phyloP scores from a whole-genome alignment of 1,284 basidiomycete species.

The Vanrija sp. region DNA sequence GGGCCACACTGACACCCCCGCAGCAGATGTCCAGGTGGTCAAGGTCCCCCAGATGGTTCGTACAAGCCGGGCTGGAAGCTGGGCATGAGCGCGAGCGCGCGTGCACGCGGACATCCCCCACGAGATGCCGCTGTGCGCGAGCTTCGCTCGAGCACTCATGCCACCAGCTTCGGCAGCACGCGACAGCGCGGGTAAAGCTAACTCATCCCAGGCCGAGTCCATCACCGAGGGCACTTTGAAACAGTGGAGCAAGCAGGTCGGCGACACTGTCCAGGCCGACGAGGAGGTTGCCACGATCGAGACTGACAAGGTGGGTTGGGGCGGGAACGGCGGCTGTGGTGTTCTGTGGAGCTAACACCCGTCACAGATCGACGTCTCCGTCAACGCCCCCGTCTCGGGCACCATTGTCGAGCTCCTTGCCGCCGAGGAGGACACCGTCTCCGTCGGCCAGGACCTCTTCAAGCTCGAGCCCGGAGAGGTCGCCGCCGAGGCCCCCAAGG shows the following conservation, averaged over 20 bases:
- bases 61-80: neutral
- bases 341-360: conserved; percentile 3
- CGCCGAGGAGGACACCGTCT: conserved; percentile 88
- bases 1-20: conserved; percentile 45
- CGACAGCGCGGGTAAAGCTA: neutral
- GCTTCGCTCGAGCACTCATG: too few species aligned
- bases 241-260: conserved; percentile 90
- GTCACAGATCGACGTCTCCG: conserved; percentile 97
- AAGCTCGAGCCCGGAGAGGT: conserved; percentile 80
- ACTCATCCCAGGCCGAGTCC: conserved; percentile 68
- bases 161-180: too few species aligned
- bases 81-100: neutral
- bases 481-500: conserved; percentile 27
- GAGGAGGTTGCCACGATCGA: conserved; percentile 98
- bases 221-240: conserved; percentile 97
- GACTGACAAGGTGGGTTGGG: conserved; percentile 81
- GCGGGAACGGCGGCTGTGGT: neutral
- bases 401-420: conserved; percentile 84
- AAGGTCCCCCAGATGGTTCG: conserved; percentile 90
- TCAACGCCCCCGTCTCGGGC: conserved; percentile 87
- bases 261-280: conserved; percentile 83
- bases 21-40: conserved; percentile 48
- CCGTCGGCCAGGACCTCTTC: conserved; percentile 92
- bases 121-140: too few species aligned
- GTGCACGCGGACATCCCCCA: too few species aligned